These are phyloP conservation scores for Curvularia sp. DNA, from an alignment of 2,329 filamentous ascomycete species.

Conservation along the genomic window DNA sequence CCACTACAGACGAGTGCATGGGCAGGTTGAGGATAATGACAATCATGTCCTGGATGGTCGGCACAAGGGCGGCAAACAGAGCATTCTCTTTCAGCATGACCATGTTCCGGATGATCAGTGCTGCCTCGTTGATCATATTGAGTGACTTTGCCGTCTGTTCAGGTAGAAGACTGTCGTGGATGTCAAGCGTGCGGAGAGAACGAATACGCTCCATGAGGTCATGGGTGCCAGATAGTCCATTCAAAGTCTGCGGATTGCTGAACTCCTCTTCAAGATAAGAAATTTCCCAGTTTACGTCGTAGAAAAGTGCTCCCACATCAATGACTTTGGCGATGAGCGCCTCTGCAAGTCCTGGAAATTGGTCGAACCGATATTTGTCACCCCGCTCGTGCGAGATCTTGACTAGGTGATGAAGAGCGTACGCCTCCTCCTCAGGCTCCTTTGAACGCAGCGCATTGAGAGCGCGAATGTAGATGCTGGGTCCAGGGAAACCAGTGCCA, in stretches of 20 bases:
- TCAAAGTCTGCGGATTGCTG: slow-evolving; percentile 60
- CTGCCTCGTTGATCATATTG: slow-evolving; percentile 81
- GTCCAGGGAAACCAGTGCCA: slow-evolving; percentile 73
- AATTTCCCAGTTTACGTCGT: slow-evolving; percentile 81
- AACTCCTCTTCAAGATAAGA: slow-evolving; percentile 67
- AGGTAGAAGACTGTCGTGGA: slow-evolving; percentile 74
- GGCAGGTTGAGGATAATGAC: slow-evolving; percentile 83
- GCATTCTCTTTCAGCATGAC: slow-evolving; percentile 92
- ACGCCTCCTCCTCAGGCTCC: slow-evolving; percentile 83
- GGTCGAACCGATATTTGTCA: slow-evolving; percentile 94
- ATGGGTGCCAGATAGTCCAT: slow-evolving; percentile 70
- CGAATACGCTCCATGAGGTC: slow-evolving; percentile 76
- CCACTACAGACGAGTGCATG: slow-evolving; percentile 72
- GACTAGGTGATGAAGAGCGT: slow-evolving; percentile 89
- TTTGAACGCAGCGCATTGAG: slow-evolving; percentile 82
- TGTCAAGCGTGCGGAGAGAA: slow-evolving; percentile 62
- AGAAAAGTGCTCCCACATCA: slow-evolving; percentile 79
- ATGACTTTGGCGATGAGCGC: slow-evolving; percentile 85
- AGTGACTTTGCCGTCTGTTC: slow-evolving; percentile 73
- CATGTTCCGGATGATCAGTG: slow-evolving; percentile 92
- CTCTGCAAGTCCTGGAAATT: slow-evolving; percentile 87
- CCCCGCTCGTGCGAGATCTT: slow-evolving; percentile 95
- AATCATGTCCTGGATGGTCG: slow-evolving; percentile 79
- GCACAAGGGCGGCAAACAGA: slow-evolving; percentile 75
- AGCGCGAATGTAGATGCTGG: slow-evolving; percentile 90